These are phyloP conservation scores for Chrysanthemum makinoi DNA, from an alignment of 129 eudicot genomes.

Conservation along the genomic window DNA sequence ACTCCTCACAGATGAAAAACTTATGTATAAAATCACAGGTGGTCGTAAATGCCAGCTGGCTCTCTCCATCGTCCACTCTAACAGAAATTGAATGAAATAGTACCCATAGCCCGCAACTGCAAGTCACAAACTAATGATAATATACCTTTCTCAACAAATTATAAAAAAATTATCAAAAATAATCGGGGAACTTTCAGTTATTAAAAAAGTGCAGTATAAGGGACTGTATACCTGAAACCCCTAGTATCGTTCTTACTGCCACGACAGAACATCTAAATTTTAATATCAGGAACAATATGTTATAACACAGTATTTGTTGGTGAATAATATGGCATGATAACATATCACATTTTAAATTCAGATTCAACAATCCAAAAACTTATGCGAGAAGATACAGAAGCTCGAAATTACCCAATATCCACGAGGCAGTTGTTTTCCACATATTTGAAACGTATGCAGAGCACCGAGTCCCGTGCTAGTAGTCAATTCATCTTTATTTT, in stretches of 20 bases:
- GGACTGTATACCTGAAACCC: constrained; percentile 61
- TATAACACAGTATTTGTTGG: neutral
- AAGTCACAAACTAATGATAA: constrained; percentile 12
- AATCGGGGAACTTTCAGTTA: neutral
- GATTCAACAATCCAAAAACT: neutral
- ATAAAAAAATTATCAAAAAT: neutral
- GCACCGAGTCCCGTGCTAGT: constrained; percentile 37
- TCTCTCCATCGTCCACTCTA: constrained; percentile 81
- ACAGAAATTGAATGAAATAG: constrained; percentile 82
- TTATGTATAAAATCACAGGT: constrained; percentile 73
- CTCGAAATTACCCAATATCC: constrained; percentile 65
- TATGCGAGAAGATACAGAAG: too few relatives aligned
- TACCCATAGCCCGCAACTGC: constrained; percentile 95
- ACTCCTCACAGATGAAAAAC: constrained; percentile 86
- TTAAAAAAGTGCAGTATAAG: neutral
- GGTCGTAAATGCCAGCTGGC: constrained; percentile 64
- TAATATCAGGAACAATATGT: constrained; percentile 18
- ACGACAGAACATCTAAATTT: constrained; percentile 77
- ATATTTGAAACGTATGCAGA: constrained; percentile 46
- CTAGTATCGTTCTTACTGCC: constrained; percentile 87
- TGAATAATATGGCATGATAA: constrained; percentile 5
- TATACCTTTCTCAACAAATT: neutral
- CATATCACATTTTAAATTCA: neutral
- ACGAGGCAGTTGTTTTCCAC: constrained; percentile 84
- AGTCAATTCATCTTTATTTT: constrained; percentile 28